Conservation (phyloP, 202 grass and related monocot species). For the Schoenoplectus tabernaemontani region DNA sequence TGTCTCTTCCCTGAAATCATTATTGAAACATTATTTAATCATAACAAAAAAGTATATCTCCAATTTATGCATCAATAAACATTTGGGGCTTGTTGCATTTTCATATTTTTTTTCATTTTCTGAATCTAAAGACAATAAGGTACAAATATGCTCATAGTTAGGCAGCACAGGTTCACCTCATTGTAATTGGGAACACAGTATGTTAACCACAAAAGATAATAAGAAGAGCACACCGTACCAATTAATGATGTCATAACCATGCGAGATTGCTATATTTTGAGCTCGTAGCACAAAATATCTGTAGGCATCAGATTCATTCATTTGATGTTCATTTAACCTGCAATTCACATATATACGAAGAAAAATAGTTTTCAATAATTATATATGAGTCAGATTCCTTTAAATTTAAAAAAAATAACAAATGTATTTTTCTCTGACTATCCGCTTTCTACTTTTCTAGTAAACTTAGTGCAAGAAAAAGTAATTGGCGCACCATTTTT, state of each 20-base stretch:
- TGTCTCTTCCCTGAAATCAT: constrained; percentile 73
- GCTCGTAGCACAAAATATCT: constrained; percentile 85
- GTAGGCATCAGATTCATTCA: constrained; percentile 77
- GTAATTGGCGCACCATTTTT: constrained; percentile 48
- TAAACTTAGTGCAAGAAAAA: background rate
- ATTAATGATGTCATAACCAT: constrained; percentile 78
- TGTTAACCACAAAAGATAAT: background rate
- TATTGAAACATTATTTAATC: background rate
- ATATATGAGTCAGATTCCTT: background rate
- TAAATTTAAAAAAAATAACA: background rate
- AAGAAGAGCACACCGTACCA: constrained; percentile 34
- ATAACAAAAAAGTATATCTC: background rate
- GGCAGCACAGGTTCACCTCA: background rate
- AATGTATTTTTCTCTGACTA: constrained; percentile 12
- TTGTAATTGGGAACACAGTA: background rate
- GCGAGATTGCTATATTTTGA: constrained; percentile 86
- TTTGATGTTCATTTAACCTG: constrained; percentile 63
- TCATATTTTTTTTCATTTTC: background rate
- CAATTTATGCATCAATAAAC: background rate
- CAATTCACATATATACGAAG: constrained; percentile 8
- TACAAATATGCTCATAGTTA: constrained; percentile 9
- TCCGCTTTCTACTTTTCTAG: constrained; percentile 5
- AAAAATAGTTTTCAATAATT: background rate
- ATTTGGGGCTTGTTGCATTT: background rate
- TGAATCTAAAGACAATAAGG: background rate